These are phyloP conservation scores for Pseudonitzschia multistriata DNA, from an alignment of 108 stramenopile species.

Conservation along the genomic window DNA sequence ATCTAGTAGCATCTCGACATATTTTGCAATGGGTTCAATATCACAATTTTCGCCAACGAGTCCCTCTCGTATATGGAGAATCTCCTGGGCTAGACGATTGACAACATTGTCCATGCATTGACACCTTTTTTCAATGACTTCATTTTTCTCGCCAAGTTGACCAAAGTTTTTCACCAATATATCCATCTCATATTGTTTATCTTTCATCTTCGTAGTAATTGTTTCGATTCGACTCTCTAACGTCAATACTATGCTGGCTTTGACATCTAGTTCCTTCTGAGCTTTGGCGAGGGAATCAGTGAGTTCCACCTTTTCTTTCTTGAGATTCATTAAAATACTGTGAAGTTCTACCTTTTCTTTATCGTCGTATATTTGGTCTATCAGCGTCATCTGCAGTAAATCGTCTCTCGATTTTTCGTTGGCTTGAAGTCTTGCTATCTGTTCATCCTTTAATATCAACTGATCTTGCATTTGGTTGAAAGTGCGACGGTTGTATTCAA, in stretches of 20 bases:
- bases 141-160: neutral
- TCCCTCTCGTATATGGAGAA: neutral
- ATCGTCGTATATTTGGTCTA: neutral
- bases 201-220: neutral
- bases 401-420: neutral
- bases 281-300: neutral
- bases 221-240: neutral
- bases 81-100: neutral
- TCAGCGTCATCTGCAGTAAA: neutral
- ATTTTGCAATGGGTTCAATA: neutral
- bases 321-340: too few relatives aligned
- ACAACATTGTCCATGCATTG: neutral
- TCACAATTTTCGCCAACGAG: neutral
- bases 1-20: neutral
- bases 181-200: neutral
- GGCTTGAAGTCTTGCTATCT: neutral
- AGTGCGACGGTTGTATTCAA: neutral
- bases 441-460: neutral
- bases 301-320: neutral
- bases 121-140: neutral
- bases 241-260: neutral
- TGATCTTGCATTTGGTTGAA: neutral
- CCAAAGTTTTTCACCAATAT: neutral
- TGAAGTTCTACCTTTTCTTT: neutral
- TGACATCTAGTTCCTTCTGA: neutral